Conservation (phyloP, 768 basidiomycete genomes). For the Podaxis sp. region DNA sequence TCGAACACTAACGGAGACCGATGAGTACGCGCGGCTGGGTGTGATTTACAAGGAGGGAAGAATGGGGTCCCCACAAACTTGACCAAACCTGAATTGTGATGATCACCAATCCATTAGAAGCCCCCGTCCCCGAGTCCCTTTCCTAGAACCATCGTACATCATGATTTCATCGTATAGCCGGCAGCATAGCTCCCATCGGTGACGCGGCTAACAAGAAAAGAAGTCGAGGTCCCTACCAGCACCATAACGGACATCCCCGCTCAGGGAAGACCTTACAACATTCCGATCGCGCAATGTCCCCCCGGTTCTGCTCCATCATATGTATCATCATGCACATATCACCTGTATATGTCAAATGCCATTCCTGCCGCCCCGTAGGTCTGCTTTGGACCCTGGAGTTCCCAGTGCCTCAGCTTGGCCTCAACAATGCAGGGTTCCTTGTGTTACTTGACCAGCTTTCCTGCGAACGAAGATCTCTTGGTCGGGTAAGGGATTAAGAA, state of each 20-base stretch:
- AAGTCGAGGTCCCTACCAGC: background rate
- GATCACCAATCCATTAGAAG: background rate
- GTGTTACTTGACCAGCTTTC: background rate
- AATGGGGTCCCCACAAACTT: background rate
- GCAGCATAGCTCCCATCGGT: background rate
- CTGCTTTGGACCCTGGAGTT: background rate
- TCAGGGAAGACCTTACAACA: conserved; percentile 1
- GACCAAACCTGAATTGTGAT: background rate
- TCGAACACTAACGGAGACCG: background rate
- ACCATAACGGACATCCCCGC: background rate
- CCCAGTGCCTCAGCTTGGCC: background rate
- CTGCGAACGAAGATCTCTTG: background rate
- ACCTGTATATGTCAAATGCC: background rate
- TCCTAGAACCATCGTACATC: background rate
- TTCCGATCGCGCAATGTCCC: conserved; percentile 7
- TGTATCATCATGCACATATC: background rate
- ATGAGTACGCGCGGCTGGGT: background rate
- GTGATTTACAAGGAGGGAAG: background rate
- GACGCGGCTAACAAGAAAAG: background rate
- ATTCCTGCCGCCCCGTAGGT: background rate
- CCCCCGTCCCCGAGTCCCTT: background rate
- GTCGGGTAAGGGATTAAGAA: background rate
- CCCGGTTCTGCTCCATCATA: background rate
- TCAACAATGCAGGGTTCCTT: background rate
- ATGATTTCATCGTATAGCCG: background rate